Evolutionary conservation across 768 basidiomycete genomes (phyloP), one percentile per base, ranked within the genome.

Genomic region (Suillus placidus): DNA sequence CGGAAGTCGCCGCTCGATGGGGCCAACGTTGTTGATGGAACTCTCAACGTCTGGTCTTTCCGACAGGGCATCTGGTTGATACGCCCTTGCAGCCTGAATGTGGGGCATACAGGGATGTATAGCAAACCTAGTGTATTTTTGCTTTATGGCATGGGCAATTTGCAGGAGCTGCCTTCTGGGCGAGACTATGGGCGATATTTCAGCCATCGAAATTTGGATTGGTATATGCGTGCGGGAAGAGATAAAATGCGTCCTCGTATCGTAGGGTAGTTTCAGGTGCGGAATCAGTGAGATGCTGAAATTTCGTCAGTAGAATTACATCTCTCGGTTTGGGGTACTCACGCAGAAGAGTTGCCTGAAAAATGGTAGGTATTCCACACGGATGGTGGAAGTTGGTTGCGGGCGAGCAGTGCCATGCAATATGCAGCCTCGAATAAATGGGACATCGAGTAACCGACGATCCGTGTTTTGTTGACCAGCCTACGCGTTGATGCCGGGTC

Each of bases 361-460:
- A 60, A 60, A 18, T 60, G 58, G 26, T 60, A 60, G 6, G 58
- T 38, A 18, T 58, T 18, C 57, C 57, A 40, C 38, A 18, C 10
- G 18, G 58, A 42, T 32, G 26, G 58, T 20, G 26, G 26, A 20
- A 42, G 18, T 20, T 60, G 68, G 23, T 66, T 67, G 14, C 9
- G 14, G 6, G 51, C n/a, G 26, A 69, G 60, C 49, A 69, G 64
- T 0, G 71, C 74, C 54, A 74, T 61, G n/a, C 63, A 67, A 14
- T 72, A 63, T 34, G 73, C 72, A 12, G 73, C 74, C 1, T 72
- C 64, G 45, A 76, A 68, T 23, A 76, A 38, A 9, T 63, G 18
- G 4, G 72, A 61, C 26, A 70, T 30, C 0, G 72, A 58, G 26
- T 70, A 43, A 0, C 72, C 67, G 6, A 65, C 14, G 37, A 58